Evolutionary conservation across 129 eudicot genomes (phyloP).

Genomic region (Tanacetum coccineum): DNA sequence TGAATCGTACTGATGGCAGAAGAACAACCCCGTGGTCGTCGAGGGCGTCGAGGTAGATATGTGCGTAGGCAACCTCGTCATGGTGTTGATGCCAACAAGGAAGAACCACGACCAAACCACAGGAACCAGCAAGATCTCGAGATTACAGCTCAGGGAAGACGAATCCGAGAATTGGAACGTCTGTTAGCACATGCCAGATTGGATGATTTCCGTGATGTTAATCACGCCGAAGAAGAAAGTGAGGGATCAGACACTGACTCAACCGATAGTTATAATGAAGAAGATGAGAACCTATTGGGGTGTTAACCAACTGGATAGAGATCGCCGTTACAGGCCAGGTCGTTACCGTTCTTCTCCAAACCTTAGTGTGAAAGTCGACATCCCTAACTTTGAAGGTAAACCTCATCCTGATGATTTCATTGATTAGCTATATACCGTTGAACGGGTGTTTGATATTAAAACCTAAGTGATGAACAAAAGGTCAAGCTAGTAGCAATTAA

Average conservation of each 20-base stretch:
- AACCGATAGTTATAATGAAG: neutral
- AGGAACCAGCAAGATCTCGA: neutral
- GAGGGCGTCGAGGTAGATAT: neutral
- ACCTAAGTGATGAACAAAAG: too few species aligned
- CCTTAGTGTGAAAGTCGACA: too few species aligned
- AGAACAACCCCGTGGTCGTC: neutral
- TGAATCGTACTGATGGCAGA: neutral
- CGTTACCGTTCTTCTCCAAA: too few species aligned
- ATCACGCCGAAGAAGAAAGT: neutral
- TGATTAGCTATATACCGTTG: too few species aligned
- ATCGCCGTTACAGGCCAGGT: neutral
- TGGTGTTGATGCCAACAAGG: neutral
- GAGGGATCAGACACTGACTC: neutral
- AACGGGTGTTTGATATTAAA: too few species aligned
- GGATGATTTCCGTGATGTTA: neutral
- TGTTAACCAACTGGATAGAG: neutral
- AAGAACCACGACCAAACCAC: neutral
- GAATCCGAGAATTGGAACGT: neutral
- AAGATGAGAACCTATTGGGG: neutral
- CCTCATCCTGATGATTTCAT: too few species aligned
- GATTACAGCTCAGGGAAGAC: conserved; percentile 1
- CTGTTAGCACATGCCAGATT: neutral
- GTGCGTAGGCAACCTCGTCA: neutral
- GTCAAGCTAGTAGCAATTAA: too few species aligned
- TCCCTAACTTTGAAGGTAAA: too few species aligned